Conservation (phyloP, 2,329 filamentous ascomycete genomes). For the Neodidymelliopsis sp. region DNA sequence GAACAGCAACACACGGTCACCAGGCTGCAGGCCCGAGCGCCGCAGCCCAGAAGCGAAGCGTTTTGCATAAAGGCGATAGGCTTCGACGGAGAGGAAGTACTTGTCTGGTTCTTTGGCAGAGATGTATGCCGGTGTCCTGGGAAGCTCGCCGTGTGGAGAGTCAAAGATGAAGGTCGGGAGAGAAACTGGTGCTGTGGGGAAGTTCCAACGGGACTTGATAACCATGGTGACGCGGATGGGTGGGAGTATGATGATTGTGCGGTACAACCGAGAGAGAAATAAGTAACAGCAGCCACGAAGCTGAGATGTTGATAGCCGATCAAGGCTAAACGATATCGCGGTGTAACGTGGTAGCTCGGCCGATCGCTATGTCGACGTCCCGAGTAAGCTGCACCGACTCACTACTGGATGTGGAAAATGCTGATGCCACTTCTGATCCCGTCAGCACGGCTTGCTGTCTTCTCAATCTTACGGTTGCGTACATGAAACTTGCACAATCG, state of each 20-base stretch:
- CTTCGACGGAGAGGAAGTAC: slow-evolving; percentile 68
- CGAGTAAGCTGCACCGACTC: slow-evolving; percentile 13
- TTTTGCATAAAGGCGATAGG: slow-evolving; percentile 75
- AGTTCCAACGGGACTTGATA: slow-evolving; percentile 59
- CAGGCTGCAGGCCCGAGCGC: slow-evolving; percentile 66
- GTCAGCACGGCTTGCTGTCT: no score
- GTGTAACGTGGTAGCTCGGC: slow-evolving; percentile 4
- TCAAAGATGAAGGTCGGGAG: slow-evolving; percentile 59
- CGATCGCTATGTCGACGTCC: background rate
- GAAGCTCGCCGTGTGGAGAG: slow-evolving; percentile 57
- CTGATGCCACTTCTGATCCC: no score
- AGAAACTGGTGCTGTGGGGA: slow-evolving; percentile 56
- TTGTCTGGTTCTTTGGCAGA: slow-evolving; percentile 73
- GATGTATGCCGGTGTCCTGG: slow-evolving; percentile 61
- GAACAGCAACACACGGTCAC: slow-evolving; percentile 77
- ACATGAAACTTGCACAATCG: no score
- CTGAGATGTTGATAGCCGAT: slow-evolving; percentile 2
- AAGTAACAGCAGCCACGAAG: no score
- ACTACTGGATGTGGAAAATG: background rate
- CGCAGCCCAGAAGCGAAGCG: slow-evolving; percentile 73
- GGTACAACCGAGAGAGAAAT: no score
- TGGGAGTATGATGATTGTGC: no score
- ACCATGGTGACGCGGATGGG: slow-evolving; percentile 54
- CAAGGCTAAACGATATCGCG: slow-evolving; percentile 1
- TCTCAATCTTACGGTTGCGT: no score